phyloP scores from a whole-genome alignment of 192 early-diverging fungal species.

The Spizellomyces sp. region DNA sequence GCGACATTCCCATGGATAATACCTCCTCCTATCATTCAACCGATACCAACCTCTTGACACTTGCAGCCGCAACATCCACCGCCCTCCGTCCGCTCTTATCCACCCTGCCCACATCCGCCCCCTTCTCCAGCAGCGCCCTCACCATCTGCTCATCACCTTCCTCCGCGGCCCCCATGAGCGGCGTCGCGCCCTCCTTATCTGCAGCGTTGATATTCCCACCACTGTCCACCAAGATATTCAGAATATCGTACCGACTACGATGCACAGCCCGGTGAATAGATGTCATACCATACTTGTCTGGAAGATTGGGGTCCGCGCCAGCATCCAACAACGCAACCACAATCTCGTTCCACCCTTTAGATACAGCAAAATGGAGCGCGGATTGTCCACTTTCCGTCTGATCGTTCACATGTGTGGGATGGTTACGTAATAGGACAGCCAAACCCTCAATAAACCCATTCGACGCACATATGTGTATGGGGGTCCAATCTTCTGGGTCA shows the following conservation, averaged over 20 bases:
- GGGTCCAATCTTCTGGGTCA: not conserved
- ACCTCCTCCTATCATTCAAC: no score
- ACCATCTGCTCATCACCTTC: conserved; percentile 15
- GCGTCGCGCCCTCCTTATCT: conserved; percentile 26
- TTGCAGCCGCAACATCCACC: no score
- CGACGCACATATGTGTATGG: not conserved
- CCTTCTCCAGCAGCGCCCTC: not conserved
- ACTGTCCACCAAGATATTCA: conserved; percentile 24
- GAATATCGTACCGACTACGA: conserved; percentile 27
- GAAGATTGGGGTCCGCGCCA: not conserved
- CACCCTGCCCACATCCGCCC: not conserved
- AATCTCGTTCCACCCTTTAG: conserved; percentile 30
- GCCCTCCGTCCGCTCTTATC: no score
- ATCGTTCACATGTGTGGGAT: conserved; percentile 15
- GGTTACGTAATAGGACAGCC: not conserved
- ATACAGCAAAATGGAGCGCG: conserved; percentile 48
- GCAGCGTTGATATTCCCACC: conserved; percentile 26
- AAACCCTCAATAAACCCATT: not conserved
- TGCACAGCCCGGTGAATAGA: conserved; percentile 39
- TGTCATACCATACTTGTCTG: conserved; percentile 24
- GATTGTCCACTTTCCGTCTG: conserved; percentile 34
- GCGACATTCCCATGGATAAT: no score
- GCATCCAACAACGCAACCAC: not conserved
- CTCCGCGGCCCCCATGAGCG: conserved; percentile 31
- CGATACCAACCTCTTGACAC: no score